A percentile compares a stretch with the other conserved stretches of the same genome.
phyloP scores from a whole-genome alignment of 225 moss, liverwort and hornwort species.

The Marchantia paleacea region DNA sequence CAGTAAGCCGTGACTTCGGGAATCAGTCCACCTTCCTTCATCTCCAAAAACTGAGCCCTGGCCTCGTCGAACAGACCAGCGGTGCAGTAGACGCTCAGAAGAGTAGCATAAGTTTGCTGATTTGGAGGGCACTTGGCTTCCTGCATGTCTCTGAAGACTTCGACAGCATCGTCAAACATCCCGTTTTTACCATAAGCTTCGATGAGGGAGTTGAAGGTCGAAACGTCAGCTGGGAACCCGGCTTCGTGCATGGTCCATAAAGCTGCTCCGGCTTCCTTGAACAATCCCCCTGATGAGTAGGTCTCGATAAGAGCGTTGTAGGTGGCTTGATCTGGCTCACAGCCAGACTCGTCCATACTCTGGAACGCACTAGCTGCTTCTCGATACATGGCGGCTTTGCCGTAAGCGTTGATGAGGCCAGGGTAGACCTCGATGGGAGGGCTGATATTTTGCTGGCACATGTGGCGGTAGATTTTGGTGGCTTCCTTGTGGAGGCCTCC shows the following conservation, averaged over 20 bases:
- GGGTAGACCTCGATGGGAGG: conserved; percentile 76
- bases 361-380: conserved; percentile 69
- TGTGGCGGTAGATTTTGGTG: conserved; percentile 80
- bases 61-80: conserved; percentile 94
- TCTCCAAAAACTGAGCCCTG: conserved; percentile 88
- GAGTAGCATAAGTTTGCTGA: conserved; percentile 74
- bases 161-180: conserved; percentile 87
- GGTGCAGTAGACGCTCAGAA: conserved; percentile 84
- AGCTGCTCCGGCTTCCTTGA: conserved; percentile 87
- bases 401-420: conserved; percentile 87
- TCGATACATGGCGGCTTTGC: conserved; percentile 82
- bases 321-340: conserved; percentile 68
- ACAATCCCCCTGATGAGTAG: conserved; percentile 81
- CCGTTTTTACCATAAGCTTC: conserved; percentile 91
- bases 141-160: conserved; percentile 93
- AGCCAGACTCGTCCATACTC: conserved; percentile 66
- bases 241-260: conserved; percentile 72
- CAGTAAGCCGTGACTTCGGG: conserved; percentile 87
- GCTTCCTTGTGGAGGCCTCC: conserved; percentile 96
- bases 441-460: conserved; percentile 65
- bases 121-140: conserved; percentile 79
- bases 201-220: conserved; percentile 83
- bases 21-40: conserved; percentile 72
- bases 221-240: conserved; percentile 52
- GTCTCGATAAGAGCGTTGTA: conserved; percentile 85